Evolutionary conservation across 140 eudicot genomes (phyloP), one percentile per base, ranked within the genome.

Genomic region (Anethum foeniculum): DNA sequence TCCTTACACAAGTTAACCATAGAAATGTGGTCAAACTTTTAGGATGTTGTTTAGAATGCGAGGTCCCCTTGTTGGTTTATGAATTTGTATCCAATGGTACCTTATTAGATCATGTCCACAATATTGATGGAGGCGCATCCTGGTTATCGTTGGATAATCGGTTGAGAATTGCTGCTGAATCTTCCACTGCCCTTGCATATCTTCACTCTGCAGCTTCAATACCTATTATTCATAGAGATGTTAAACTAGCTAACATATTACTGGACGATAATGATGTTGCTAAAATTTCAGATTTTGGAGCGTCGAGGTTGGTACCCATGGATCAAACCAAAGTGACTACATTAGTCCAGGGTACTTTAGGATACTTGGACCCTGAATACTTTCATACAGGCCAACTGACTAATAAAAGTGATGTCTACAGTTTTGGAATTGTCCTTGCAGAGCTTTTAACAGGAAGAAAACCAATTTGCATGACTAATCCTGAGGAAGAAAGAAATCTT

Each of bases 291-390:
- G 87, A 84, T 68, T 84, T 84, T 51, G 84, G 87, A 21, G 83
- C 84, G 7, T 84, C 87, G 27, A 84, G 84, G 54, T 46, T 77
- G 67, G 60, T 84, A 15, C 56, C 80, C 10, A 43, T 79, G 30
- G 83, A 84, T 75, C 83, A 84, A 75, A 84, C 86, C 3, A 83
- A 84, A 48, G 85, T 84, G 77, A 87, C 87, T 8, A 84, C 88
- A n/a, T 47, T 77, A 58, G 90, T 84, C 74, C 90, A 82, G 75
- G 90, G 90, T 44, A 84, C 88, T n/a, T 38, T 87, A 69, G 87
- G 87, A 12, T 85, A 85, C 78, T 51, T 85, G 9, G 88, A 85
- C 69, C 88, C 85, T 28, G 83, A 85, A 64, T 85, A 81, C 65
- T 85, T 84, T 27, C 80, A 82, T 2, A 77, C 81, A 49, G 56